Percentiles rank a stretch among this genome's conserved stretches.
These are phyloP conservation scores for Salmacisia buchloeana DNA, from an alignment of 1,284 basidiomycete genomes.

Conservation along the genomic window DNA sequence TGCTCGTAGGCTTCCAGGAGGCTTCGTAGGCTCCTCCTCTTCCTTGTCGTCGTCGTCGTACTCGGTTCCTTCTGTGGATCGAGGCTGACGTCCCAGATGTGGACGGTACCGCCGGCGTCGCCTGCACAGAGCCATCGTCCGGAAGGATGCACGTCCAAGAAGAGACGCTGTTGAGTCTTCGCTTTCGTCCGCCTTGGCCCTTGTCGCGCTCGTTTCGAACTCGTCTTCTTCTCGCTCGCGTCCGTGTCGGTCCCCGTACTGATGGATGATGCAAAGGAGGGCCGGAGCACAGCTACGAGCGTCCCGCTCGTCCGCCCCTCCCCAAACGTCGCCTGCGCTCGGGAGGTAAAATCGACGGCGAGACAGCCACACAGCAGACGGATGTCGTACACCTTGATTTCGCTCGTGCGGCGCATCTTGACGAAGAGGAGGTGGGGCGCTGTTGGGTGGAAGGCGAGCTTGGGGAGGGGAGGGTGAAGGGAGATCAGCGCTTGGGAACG, in stretches of 20 bases:
- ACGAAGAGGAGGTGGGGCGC: conserved; percentile 32
- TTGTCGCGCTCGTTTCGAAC: too few relatives aligned
- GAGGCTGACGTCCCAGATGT: conserved; percentile 21
- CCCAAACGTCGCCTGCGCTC: conserved; percentile 8
- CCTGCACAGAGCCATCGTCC: conserved; percentile 31
- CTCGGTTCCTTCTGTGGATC: conserved; percentile 18
- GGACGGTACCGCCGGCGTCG: conserved; percentile 20
- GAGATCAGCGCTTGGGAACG: background rate
- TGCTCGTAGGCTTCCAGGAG: background rate
- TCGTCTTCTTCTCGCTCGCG: conserved; percentile 10
- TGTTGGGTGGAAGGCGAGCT: conserved; percentile 34
- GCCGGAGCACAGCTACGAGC: conserved; percentile 21
- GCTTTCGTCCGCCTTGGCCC: too few relatives aligned
- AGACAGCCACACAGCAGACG: conserved; percentile 26
- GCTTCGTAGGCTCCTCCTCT: background rate
- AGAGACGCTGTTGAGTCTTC: conserved; percentile 25
- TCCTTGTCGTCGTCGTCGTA: conserved; percentile 12
- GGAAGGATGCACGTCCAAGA: conserved; percentile 35
- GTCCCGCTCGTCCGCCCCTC: conserved; percentile 11
- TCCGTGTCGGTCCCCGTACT: conserved; percentile 2
- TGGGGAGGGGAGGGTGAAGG: background rate
- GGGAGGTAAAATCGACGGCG: conserved; percentile 18
- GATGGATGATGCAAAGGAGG: background rate
- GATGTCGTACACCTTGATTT: conserved; percentile 32
- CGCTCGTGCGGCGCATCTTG: conserved; percentile 21